These are phyloP conservation scores for Schoenoplectus triqueter DNA, from an alignment of 202 grass and related monocot species.

Conservation along the genomic window DNA sequence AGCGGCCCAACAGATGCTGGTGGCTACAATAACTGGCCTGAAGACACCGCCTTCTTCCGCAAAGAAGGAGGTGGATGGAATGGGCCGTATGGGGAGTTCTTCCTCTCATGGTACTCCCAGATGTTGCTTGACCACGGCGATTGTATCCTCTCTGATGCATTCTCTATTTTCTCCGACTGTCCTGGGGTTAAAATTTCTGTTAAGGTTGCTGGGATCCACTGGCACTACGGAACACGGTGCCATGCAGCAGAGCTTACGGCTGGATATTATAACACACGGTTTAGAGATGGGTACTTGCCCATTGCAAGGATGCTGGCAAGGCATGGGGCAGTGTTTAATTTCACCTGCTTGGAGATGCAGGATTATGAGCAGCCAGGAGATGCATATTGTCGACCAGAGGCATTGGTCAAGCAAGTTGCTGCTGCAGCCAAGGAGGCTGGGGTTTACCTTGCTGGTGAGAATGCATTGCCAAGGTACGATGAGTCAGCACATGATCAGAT, in stretches of 20 bases:
- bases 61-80: conserved; percentile 75
- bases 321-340: conserved; percentile 81
- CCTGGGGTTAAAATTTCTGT: conserved; percentile 56
- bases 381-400: conserved; percentile 63
- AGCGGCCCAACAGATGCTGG: conserved; percentile 62
- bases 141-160: conserved; percentile 53
- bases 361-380: conserved; percentile 77
- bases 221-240: conserved; percentile 77
- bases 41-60: conserved; percentile 73
- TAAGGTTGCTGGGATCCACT: conserved; percentile 91
- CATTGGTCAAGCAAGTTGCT: conserved; percentile 66
- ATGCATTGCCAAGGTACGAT: conserved; percentile 77
- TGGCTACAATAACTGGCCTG: conserved; percentile 76
- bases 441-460: conserved; percentile 64
- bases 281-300: conserved; percentile 66
- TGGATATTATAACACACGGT: conserved; percentile 75
- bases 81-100: conserved; percentile 73
- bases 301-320: conserved; percentile 54
- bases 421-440: conserved; percentile 54
- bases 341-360: conserved; percentile 89
- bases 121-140: conserved; percentile 78
- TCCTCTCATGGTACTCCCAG: conserved; percentile 84
- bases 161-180: conserved; percentile 44
- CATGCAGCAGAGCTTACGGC: conserved; percentile 82
- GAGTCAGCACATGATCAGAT: conserved; percentile 70